These are phyloP conservation scores for Phaeolepiota aurea DNA, from an alignment of 768 basidiomycete species.

Conservation along the genomic window DNA sequence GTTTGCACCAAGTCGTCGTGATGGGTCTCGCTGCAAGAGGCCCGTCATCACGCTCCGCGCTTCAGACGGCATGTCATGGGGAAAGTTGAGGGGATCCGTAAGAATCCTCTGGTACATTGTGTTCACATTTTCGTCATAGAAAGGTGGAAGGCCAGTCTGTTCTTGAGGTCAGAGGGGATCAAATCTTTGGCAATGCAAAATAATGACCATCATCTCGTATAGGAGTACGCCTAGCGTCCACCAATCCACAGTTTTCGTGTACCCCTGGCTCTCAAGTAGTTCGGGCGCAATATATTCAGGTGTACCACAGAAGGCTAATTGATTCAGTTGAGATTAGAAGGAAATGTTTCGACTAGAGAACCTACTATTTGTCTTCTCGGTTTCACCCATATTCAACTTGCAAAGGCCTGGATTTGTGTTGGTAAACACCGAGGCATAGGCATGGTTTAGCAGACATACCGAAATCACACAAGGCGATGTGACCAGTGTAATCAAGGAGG, in stretches of 20 bases:
- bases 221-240: slow-evolving; percentile 96
- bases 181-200: slow-evolving; percentile 5
- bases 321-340: slow-evolving; percentile 2
- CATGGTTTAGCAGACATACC: slow-evolving; percentile 41
- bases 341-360: slow-evolving; percentile 3
- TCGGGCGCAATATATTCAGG: slow-evolving; percentile 99
- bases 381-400: slow-evolving; percentile 95
- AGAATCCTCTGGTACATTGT: slow-evolving; percentile 97
- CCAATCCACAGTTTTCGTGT: slow-evolving; percentile 99
- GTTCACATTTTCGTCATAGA: slow-evolving; percentile 98
- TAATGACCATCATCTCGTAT: slow-evolving; percentile 88
- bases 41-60: slow-evolving; percentile 85
- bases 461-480: slow-evolving; percentile 97
- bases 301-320: slow-evolving; percentile 89
- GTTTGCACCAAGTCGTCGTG: slow-evolving; percentile 79
- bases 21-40: slow-evolving; percentile 83
- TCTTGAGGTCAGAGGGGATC: slow-evolving; percentile 1
- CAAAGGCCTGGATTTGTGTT: slow-evolving; percentile 50
- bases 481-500: slow-evolving; percentile 92
- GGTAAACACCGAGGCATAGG: too few species aligned
- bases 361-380: slow-evolving; percentile 94
- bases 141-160: slow-evolving; percentile 92
- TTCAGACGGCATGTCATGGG: slow-evolving; percentile 79
- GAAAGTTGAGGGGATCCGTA: slow-evolving; percentile 88
- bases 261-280: slow-evolving; percentile 91